These are phyloP conservation scores for Dryadomyces sulphureus DNA, from an alignment of 2,329 filamentous ascomycete genomes.

Conservation along the genomic window DNA sequence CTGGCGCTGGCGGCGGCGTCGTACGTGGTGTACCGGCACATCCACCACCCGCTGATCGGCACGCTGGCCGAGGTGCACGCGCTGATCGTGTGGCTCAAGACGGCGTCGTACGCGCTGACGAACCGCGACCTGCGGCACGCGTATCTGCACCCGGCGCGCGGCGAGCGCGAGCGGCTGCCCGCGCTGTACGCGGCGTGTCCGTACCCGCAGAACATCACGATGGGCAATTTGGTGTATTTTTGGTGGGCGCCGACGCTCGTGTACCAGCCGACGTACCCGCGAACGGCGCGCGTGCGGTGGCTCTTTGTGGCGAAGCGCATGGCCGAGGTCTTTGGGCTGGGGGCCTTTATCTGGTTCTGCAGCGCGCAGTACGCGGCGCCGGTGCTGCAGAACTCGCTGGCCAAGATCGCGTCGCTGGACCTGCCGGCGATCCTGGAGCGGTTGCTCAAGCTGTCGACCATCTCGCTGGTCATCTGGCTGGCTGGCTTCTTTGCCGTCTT, in stretches of 20 bases:
- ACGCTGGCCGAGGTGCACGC: conserved; percentile 83
- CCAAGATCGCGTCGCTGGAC: conserved; percentile 72
- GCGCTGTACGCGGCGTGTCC: conserved; percentile 71
- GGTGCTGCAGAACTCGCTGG: conserved; percentile 74
- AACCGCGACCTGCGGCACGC: conserved; percentile 91
- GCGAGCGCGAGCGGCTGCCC: conserved; percentile 56
- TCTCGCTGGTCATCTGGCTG: conserved; percentile 91
- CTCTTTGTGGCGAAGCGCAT: conserved; percentile 72
- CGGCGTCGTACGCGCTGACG: conserved; percentile 87
- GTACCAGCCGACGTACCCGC: conserved; percentile 93
- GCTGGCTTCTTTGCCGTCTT: conserved; percentile 95
- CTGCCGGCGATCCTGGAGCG: conserved; percentile 73
- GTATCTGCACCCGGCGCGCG: conserved; percentile 59
- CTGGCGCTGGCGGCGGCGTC: conserved; percentile 69
- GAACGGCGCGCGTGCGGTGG: conserved; percentile 71
- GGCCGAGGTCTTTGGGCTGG: conserved; percentile 60
- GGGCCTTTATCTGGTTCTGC: conserved; percentile 87
- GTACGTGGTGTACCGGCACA: conserved; percentile 74
- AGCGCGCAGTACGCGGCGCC: conserved; percentile 91
- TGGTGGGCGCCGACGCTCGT: conserved; percentile 96
- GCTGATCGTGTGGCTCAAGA: conserved; percentile 92
- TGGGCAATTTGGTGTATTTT: conserved; percentile 81
- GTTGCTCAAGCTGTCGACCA: conserved; percentile 87
- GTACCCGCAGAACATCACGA: conserved; percentile 82
- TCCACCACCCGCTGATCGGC: conserved; percentile 87